Evolutionary conservation across 441 rosid genomes (phyloP), one percentile per base, ranked within the genome.

Genomic region (Euphorbia celastroides): DNA sequence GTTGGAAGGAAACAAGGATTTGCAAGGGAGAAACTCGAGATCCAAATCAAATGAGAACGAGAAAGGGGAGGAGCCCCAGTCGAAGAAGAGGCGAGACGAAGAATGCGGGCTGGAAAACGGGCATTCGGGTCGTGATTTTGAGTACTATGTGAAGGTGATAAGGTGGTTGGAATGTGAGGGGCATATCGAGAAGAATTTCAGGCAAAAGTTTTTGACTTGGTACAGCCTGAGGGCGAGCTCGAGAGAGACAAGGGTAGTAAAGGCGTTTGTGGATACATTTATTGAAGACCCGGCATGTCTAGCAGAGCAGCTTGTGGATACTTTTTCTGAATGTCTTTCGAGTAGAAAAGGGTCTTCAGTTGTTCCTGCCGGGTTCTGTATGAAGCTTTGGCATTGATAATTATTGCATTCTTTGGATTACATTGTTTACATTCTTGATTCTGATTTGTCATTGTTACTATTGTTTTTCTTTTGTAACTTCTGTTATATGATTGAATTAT

Each of bases 131-230:
- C 74, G 80, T 65, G 96, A 86, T 70, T 89, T 94, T 58, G 92
- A 85, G 81, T 88, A 74, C 65, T 86, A 81, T 32, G 89, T 89
- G 78, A 92, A 87, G 84, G 81, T 79, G 65, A 82, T 94, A 61
- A 80, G 96, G 72, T 78, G 93, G 84, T 70, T 94, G 70, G 96
- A 94, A 74, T 67, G 94, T 36, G 77, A 83, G 73, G 98, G 98
- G 23, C 96, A 89, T 72, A 86, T 94, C 1, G 96, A 88, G 73
- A 92, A 79, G 86, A 89, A 82, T 73, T 94, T 94, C 62, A 77
- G 98, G 76, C 90, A 94, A 86, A 92, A 87, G 70, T 92, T 94
- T 77, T 81, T 94, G 76, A 92, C 98, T 26, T 94, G 99, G 99
- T 94, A 88, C 69, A 86, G 97, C 83, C 78, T 92, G 72, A 82